Evolutionary conservation across 225 moss, liverwort and hornwort genomes (phyloP).

Genomic region (Anthoceros angustus): DNA sequence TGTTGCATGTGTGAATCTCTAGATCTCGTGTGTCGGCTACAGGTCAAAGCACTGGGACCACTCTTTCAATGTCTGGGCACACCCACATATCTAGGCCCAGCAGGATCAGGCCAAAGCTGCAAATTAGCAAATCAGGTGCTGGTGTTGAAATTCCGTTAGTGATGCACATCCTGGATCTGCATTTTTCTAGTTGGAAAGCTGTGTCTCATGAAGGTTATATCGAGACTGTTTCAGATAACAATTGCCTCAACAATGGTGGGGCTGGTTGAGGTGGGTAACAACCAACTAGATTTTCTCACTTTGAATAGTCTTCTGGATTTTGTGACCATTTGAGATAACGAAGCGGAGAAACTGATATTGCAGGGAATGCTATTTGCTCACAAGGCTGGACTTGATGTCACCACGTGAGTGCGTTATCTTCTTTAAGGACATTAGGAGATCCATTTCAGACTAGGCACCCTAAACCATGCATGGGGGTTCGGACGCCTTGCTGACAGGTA

Average conservation of each 20-base stretch:
- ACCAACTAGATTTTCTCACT: neutral
- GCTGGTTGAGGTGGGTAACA: slow-evolving; percentile 56
- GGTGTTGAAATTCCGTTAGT: neutral
- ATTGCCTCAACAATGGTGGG: slow-evolving; percentile 98
- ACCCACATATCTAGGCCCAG: slow-evolving; percentile 55
- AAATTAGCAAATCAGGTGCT: slow-evolving; percentile 85
- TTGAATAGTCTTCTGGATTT: neutral
- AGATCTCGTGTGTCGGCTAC: slow-evolving; percentile 11
- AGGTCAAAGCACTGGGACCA: slow-evolving; percentile 49
- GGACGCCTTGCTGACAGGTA: slow-evolving; percentile 20
- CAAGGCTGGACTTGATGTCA: slow-evolving; percentile 76
- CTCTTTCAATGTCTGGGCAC: slow-evolving; percentile 76
- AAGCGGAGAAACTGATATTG: slow-evolving; percentile 6
- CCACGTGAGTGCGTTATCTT: slow-evolving; percentile 35
- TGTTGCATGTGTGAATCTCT: neutral
- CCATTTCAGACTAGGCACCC: too few relatives aligned
- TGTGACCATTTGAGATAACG: neutral
- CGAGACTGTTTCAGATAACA: slow-evolving; percentile 38
- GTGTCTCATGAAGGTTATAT: neutral
- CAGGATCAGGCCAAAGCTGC: slow-evolving; percentile 89
- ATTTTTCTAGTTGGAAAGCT: neutral
- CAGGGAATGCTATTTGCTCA: slow-evolving; percentile 92
- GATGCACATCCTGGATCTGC: neutral
- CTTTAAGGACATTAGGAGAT: too few relatives aligned
- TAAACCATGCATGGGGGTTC: neutral